Evolutionary conservation across 495 filamentous ascomycete genomes (phyloP).

Genomic region (Oidiodendron maius): DNA sequence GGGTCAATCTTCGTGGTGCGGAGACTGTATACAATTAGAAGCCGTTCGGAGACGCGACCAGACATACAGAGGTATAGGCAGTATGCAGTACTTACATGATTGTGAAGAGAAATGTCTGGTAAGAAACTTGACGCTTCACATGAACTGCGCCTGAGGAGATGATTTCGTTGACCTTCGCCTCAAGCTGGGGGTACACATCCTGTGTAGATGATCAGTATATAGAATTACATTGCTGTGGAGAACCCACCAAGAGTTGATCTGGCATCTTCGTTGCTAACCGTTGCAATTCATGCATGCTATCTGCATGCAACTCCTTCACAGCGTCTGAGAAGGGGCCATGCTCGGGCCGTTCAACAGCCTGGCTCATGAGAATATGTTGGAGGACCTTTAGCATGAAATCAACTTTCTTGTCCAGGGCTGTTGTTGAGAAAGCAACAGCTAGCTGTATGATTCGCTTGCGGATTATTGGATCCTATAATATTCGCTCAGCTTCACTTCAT

Average conservation of each 20-base stretch:
- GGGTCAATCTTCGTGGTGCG: slow-evolving; percentile 71
- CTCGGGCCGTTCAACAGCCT: slow-evolving; percentile 60
- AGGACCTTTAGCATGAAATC: slow-evolving; percentile 80
- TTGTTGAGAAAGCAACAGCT: slow-evolving; percentile 77
- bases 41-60: too few species aligned
- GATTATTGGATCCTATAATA: slow-evolving; percentile 70
- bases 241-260: slow-evolving; percentile 60
- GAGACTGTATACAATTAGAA: slow-evolving; percentile 46
- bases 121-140: slow-evolving; percentile 58
- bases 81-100: slow-evolving; percentile 58
- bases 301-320: slow-evolving; percentile 77
- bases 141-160: slow-evolving; percentile 66
- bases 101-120: slow-evolving; percentile 81
- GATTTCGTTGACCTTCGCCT: slow-evolving; percentile 77
- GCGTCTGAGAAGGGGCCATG: slow-evolving; percentile 77
- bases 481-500: background rate
- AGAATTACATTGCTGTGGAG: too few species aligned
- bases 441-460: slow-evolving; percentile 78
- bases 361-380: slow-evolving; percentile 81
- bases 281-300: slow-evolving; percentile 81
- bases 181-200: slow-evolving; percentile 79
- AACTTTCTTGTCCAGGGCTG: slow-evolving; percentile 69
- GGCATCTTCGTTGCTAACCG: slow-evolving; percentile 85
- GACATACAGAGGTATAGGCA: background rate
- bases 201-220: background rate